Evolutionary conservation across 1,284 basidiomycete species (phyloP).

Genomic region (Meira nashicola): DNA sequence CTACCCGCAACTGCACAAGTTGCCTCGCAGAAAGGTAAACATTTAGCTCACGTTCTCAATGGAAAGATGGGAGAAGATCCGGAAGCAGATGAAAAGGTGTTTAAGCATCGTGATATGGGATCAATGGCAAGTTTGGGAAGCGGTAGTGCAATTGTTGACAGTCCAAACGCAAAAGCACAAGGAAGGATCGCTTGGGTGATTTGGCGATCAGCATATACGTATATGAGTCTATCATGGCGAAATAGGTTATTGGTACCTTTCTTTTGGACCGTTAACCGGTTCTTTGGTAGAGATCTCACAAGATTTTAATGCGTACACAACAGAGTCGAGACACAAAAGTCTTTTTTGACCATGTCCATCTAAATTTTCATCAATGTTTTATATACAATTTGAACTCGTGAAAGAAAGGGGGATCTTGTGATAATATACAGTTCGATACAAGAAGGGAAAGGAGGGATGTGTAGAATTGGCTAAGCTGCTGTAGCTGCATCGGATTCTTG

Average conservation of each 20-base stretch:
- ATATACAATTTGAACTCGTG: too few relatives aligned
- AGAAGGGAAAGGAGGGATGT: too few relatives aligned
- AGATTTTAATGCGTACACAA: slow-evolving; percentile 7
- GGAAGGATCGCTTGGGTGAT: slow-evolving; percentile 65
- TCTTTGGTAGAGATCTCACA: slow-evolving; percentile 15
- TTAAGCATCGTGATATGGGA: slow-evolving; percentile 68
- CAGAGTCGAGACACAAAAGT: too few relatives aligned
- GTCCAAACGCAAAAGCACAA: slow-evolving; percentile 54
- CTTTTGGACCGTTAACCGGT: slow-evolving; percentile 14
- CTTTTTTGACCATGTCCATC: too few relatives aligned
- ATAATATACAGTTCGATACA: too few relatives aligned
- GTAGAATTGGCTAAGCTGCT: too few relatives aligned
- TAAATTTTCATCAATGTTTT: too few relatives aligned
- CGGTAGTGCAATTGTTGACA: slow-evolving; percentile 57
- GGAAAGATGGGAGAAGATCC: slow-evolving; percentile 14
- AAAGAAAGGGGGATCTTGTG: too few relatives aligned
- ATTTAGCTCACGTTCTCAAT: slow-evolving; percentile 32
- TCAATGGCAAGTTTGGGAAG: slow-evolving; percentile 75
- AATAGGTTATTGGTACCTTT: slow-evolving; percentile 14
- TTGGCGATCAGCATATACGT: slow-evolving; percentile 75
- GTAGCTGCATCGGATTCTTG: too few relatives aligned
- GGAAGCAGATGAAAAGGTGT: slow-evolving; percentile 54
- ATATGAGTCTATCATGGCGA: slow-evolving; percentile 57
- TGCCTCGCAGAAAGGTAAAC: slow-evolving; percentile 44
- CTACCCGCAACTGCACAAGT: slow-evolving; percentile 54